Evolutionary conservation across 2,329 filamentous ascomycete species (phyloP), one percentile per base, ranked within the genome.

Genomic region (Diaporthe aspalathi): DNA sequence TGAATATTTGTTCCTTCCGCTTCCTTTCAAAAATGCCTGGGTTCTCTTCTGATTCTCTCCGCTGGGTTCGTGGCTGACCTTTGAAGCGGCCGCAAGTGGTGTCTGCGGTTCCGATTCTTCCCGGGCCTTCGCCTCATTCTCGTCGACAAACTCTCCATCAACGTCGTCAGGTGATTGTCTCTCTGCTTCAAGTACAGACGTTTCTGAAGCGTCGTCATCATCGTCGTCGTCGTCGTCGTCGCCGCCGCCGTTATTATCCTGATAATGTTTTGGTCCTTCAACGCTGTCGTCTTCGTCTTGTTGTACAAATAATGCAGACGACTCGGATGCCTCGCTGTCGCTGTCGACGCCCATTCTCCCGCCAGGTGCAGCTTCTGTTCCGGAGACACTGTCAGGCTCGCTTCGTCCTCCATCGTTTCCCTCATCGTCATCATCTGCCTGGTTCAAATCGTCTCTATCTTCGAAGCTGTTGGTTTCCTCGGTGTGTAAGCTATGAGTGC

Each of bases 1-100:
- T 7, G 86, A 84, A 73, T 90, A 85, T 76, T 90, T 92, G 69
- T 87, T 86, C 75, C 80, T 88, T 2, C 83, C 80, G n/a, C 83
- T 79, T 17, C 86, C 84, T 76, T 88, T 91, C 43, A 92, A 79
- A 16, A 90, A 82, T 68, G 78, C 76, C 38, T 81, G 76, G 11
- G 79, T 81, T 17, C 83, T 83, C 74, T 81, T 83, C 53, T 84
- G 77, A 20, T 79, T 78, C 29, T 84, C 82, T 63, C 83, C 81
- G n/a, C 77, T 79, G 8, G 74, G 68, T 20, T 73, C 73, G 4
- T 74, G 70, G n/a, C 71, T 68, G 5, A 74, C 57, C 16, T 75
- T 74, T 57, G 79, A 76, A 32, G 74, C 74, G 11, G 72, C 70
- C 35, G 76, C 71, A n/a, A 75, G 74, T 43, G 75, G 72, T 22